These are phyloP conservation scores for Tylopilus rubrobrunneus DNA, from an alignment of 768 basidiomycete genomes.

Conservation along the genomic window DNA sequence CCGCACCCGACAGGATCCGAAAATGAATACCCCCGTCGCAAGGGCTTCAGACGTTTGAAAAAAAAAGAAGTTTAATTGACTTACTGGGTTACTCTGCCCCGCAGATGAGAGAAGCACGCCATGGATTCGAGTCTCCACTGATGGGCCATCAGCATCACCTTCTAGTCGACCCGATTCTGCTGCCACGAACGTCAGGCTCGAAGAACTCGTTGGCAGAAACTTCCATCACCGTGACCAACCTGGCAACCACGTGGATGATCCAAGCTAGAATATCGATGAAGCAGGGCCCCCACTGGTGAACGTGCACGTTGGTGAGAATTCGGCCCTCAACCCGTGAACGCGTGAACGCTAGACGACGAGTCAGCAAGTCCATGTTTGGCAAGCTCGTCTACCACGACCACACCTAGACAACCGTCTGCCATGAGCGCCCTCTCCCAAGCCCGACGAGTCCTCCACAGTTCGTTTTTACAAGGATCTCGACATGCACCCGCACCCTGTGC, in stretches of 20 bases:
- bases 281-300: constrained; percentile 8
- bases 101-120: background rate
- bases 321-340: background rate
- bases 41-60: background rate
- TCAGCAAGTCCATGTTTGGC: constrained; percentile 11
- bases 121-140: background rate
- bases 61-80: background rate
- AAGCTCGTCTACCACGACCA: constrained; percentile 5
- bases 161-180: background rate
- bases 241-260: background rate
- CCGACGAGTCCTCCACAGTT: constrained; percentile 20
- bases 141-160: background rate
- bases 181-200: background rate
- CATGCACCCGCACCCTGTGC: constrained; percentile 1
- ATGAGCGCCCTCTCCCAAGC: constrained; percentile 22
- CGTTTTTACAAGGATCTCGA: constrained; percentile 13
- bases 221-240: too few relatives aligned
- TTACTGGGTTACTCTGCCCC: too few relatives aligned
- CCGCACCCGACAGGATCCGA: background rate
- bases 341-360: background rate
- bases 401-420: background rate
- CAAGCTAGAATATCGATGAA: too few relatives aligned
- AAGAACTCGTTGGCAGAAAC: background rate
- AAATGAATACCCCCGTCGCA: background rate
- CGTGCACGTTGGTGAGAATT: constrained; percentile 6